Evolutionary conservation across 495 filamentous ascomycete genomes (phyloP).

Genomic region (Penicillium salamii): DNA sequence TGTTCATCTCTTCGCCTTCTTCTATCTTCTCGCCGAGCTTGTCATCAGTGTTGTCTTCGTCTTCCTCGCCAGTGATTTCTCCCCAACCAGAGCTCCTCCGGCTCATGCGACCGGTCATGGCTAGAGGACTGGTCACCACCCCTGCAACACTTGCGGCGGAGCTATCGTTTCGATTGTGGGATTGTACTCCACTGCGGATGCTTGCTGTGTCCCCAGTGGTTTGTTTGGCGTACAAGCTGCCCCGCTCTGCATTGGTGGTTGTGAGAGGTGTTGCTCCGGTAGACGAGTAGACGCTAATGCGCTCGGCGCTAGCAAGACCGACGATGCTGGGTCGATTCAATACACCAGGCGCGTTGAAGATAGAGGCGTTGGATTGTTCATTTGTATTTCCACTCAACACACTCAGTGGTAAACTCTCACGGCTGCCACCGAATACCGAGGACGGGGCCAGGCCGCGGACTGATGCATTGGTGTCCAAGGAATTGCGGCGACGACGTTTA

Average conservation of each 20-base stretch:
- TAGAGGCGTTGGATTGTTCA: slow-evolving; percentile 46
- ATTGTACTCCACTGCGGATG: slow-evolving; percentile 70
- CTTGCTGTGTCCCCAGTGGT: slow-evolving; percentile 68
- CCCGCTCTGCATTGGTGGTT: slow-evolving; percentile 63
- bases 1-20: slow-evolving; percentile 4
- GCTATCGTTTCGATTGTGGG: slow-evolving; percentile 79
- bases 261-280: slow-evolving; percentile 63
- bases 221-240: slow-evolving; percentile 78
- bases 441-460: slow-evolving; percentile 90
- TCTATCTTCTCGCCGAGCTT: slow-evolving; percentile 16
- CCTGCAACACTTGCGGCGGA: slow-evolving; percentile 72
- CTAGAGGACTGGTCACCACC: slow-evolving; percentile 56
- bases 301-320: slow-evolving; percentile 66
- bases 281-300: slow-evolving; percentile 82
- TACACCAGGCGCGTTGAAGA: slow-evolving; percentile 49
- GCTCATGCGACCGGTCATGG: slow-evolving; percentile 48
- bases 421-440: slow-evolving; percentile 84
- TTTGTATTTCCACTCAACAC: slow-evolving; percentile 78
- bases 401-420: slow-evolving; percentile 84
- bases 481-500: slow-evolving; percentile 81
- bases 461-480: slow-evolving; percentile 93
- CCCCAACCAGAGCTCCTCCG: slow-evolving; percentile 64
- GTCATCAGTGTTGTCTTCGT: slow-evolving; percentile 33
- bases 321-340: slow-evolving; percentile 53
- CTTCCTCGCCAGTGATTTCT: slow-evolving; percentile 51